Conservation (phyloP, 306 rosid species). For the Gastrolobium villosum region DNA sequence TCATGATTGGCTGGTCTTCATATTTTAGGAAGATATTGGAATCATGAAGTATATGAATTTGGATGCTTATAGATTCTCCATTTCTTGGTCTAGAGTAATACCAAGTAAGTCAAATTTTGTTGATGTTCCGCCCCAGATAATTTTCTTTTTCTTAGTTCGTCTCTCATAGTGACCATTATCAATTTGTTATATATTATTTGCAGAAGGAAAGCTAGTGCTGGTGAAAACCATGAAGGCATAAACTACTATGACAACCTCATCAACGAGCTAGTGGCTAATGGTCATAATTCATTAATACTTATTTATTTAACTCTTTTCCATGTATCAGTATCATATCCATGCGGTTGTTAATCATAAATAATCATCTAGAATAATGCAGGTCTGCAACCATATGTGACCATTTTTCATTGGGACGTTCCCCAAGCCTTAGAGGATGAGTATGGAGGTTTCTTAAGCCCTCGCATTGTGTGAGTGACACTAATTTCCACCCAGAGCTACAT, state of each 20-base stretch:
- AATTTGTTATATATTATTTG: conserved; percentile 29
- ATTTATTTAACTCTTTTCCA: neutral
- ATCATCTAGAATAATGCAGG: conserved; percentile 40
- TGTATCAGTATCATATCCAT: conserved; percentile 2
- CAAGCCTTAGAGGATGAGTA: conserved; percentile 63
- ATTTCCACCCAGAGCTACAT: conserved; percentile 11
- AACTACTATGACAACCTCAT: conserved; percentile 71
- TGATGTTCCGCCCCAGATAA: neutral
- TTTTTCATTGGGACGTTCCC: conserved; percentile 57
- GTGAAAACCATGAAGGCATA: conserved; percentile 65
- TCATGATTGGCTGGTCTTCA: conserved; percentile 29
- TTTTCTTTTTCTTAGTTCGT: neutral
- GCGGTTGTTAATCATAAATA: conserved; percentile 11
- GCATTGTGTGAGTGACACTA: conserved; percentile 57
- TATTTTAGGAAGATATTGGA: conserved; percentile 69
- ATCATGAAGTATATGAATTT: conserved; percentile 66
- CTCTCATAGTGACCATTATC: neutral
- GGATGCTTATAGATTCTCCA: conserved; percentile 68
- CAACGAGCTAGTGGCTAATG: conserved; percentile 61
- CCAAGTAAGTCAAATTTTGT: conserved; percentile 62
- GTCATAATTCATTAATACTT: conserved; percentile 42
- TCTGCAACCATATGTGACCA: conserved; percentile 51
- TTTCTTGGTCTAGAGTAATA: conserved; percentile 62
- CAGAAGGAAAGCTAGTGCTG: conserved; percentile 71
- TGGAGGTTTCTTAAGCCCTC: conserved; percentile 63